Evolutionary conservation across 352 stramenopile genomes (phyloP).

Genomic region (Peronospora belbahrii): DNA sequence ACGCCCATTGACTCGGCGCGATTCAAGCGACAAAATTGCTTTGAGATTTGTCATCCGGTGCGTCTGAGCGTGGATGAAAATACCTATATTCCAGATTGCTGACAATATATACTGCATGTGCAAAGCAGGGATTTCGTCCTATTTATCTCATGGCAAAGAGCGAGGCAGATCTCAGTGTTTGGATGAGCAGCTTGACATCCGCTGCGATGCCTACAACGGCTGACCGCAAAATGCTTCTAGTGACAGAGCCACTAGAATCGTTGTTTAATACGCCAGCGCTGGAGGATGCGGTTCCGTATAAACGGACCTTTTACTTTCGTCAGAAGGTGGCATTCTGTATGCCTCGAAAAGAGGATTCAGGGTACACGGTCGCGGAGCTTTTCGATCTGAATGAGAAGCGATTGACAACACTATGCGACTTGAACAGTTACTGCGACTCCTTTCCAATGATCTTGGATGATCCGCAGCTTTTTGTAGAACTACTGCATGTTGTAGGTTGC

Average conservation of each 20-base stretch:
- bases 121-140: slow-evolving; percentile 54
- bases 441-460: slow-evolving; percentile 77
- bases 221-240: slow-evolving; percentile 60
- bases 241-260: slow-evolving; percentile 48
- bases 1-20: slow-evolving; percentile 65
- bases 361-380: slow-evolving; percentile 42
- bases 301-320: slow-evolving; percentile 77
- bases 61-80: slow-evolving; percentile 9
- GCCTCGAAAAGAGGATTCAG: slow-evolving; percentile 45
- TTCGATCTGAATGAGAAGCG: slow-evolving; percentile 82
- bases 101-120: neutral
- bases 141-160: slow-evolving; percentile 86
- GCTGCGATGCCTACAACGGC: slow-evolving; percentile 66
- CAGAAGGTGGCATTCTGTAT: slow-evolving; percentile 81
- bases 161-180: slow-evolving; percentile 70
- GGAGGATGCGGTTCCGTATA: slow-evolving; percentile 75
- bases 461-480: slow-evolving; percentile 71
- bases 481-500: slow-evolving; percentile 69
- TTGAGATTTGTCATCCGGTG: slow-evolving; percentile 80
- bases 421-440: slow-evolving; percentile 82
- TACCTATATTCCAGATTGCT: slow-evolving; percentile 1
- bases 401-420: slow-evolving; percentile 71
- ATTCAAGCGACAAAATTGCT: slow-evolving; percentile 84
- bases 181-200: slow-evolving; percentile 82
- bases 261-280: slow-evolving; percentile 73